Base-by-base conservation (phyloP, 495 filamentous ascomycete genomes). In the Talaromyces thailandensis region DNA sequence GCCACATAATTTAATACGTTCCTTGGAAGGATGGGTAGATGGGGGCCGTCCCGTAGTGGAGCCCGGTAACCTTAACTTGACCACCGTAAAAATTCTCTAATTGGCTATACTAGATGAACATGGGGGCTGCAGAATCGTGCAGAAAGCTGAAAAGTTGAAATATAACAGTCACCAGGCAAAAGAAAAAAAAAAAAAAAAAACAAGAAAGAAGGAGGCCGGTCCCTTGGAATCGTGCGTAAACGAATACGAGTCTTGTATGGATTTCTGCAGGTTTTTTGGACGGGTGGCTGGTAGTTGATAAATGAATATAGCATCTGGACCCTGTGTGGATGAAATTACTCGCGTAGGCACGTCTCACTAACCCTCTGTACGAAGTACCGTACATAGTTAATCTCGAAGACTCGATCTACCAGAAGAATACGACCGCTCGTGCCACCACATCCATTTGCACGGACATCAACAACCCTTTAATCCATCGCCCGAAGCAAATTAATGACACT, bases 11-110 rank as follows among this genome's bases (percentile, higher is more conserved):
- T 16, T 53, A 28, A 24, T n/a, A 24, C 0, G 8, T 56, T 56
- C 23, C 18, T 4, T 24, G 29, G 23, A 4, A 37, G 40, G 18
- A 58, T n/a, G n/a, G n/a, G n/a, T n/a, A n/a, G n/a, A n/a, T 59
- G 51, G 51, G 51, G 51, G 23, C 51, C 51, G 51, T 55, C 21
- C 51, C 51, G 51, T 23, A 55, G 51, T 55, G 51, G 51, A 28
- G 51, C 23, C 23, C 51, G 50, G 7, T 26, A 55, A 55, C 23
- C 51, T 28, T 55, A 55, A 14, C 23, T 26, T 16, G 14, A 55
- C 26, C 51, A n/a, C 35, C 35, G 0, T 2, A 40, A 40, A 40
- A 6, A 40, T 18, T 48, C 43, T 18, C 18, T 23, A 21, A 48
- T 48, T 48, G 43, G 43, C 43, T 23, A n/a, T 2, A 21, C 21